Evolutionary conservation across 164 flowering plant genomes (phyloP).

Genomic region (Aristolochia contorta): DNA sequence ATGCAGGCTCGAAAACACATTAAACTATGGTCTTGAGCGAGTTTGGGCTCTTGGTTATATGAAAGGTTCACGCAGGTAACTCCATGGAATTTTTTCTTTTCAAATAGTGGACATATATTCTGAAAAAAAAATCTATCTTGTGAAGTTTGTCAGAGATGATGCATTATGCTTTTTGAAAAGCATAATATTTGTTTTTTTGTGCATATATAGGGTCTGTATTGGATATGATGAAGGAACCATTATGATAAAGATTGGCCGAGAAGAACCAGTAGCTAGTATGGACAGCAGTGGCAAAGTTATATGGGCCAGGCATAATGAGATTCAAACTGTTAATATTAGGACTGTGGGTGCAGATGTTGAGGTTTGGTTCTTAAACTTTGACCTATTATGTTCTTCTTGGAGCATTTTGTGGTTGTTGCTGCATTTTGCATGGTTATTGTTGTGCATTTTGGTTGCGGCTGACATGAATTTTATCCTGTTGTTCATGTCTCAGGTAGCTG

Average conservation of each 20-base stretch:
- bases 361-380: slow-evolving; percentile 27
- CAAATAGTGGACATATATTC: background rate
- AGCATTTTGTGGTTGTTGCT: background rate
- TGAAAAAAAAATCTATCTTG: background rate
- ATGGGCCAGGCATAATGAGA: slow-evolving; percentile 97
- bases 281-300: slow-evolving; percentile 93
- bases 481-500: slow-evolving; percentile 48
- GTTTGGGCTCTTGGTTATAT: slow-evolving; percentile 92
- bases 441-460: slow-evolving; percentile 1
- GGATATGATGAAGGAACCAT: slow-evolving; percentile 98
- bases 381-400: background rate
- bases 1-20: slow-evolving; percentile 84
- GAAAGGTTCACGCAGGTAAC: slow-evolving; percentile 75
- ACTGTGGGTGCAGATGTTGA: slow-evolving; percentile 91
- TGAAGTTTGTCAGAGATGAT: background rate
- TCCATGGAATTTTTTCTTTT: slow-evolving; percentile 3
- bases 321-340: slow-evolving; percentile 95
- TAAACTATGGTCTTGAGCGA: slow-evolving; percentile 89
- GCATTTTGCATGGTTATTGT: background rate
- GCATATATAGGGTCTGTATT: slow-evolving; percentile 58
- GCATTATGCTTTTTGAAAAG: background rate
- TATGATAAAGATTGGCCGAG: slow-evolving; percentile 89
- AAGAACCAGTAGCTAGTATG: slow-evolving; percentile 97
- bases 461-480: slow-evolving; percentile 1
- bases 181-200: background rate